phyloP scores from a whole-genome alignment of 306 rosid species.

The Vigna trinervia region DNA sequence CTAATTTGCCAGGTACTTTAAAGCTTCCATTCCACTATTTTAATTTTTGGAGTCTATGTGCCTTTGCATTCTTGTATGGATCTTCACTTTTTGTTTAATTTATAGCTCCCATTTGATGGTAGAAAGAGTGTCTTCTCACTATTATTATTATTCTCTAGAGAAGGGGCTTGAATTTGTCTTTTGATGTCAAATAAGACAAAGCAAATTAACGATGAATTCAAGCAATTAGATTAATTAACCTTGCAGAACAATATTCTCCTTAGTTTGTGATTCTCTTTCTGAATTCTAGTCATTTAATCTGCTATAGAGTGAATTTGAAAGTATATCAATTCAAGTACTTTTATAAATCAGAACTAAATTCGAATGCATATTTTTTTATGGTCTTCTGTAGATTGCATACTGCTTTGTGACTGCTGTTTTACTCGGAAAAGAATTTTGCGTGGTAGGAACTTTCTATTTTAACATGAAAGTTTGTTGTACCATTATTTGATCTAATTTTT shows the following conservation, averaged over 20 bases:
- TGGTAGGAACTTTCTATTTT: neutral
- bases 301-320: conserved; percentile 15
- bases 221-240: conserved; percentile 9
- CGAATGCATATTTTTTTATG: neutral
- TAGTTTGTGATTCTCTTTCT: neutral
- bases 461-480: neutral
- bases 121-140: neutral
- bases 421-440: neutral
- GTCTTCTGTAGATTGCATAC: neutral
- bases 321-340: neutral
- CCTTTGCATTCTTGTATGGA: conserved; percentile 14
- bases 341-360: conserved; percentile 19
- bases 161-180: neutral
- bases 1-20: conserved; percentile 89
- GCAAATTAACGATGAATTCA: neutral
- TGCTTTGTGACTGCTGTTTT: conserved; percentile 16
- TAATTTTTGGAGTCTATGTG: conserved; percentile 13
- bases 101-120: conserved; percentile 5
- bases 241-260: conserved; percentile 8
- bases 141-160: neutral
- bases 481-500: neutral
- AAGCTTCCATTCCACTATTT: conserved; percentile 27
- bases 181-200: conserved; percentile 18
- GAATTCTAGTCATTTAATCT: neutral
- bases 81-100: conserved; percentile 12